These are phyloP conservation scores for Aureobasidium sp. DNA, from an alignment of 2,329 filamentous ascomycete species.

Conservation along the genomic window DNA sequence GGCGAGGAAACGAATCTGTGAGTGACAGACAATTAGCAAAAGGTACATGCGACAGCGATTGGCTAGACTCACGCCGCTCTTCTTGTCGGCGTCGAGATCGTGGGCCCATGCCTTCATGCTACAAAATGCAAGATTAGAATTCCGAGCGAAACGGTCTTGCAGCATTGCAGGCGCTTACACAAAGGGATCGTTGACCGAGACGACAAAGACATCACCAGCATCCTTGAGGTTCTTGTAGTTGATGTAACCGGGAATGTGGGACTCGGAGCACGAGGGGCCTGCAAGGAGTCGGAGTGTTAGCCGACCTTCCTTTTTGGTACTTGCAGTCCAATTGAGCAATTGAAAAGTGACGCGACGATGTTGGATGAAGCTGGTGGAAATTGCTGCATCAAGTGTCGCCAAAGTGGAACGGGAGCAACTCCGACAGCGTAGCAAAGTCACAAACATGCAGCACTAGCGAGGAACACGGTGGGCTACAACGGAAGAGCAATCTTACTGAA, in stretches of 20 bases:
- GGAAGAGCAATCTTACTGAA: conserved; percentile 29
- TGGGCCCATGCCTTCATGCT: conserved; percentile 89
- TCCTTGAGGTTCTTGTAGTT: conserved; percentile 68
- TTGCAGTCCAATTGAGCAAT: neutral
- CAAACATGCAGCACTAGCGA: neutral
- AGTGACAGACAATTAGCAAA: neutral
- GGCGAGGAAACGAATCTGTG: conserved; percentile 78
- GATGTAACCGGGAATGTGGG: conserved; percentile 82
- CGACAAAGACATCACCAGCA: conserved; percentile 79
- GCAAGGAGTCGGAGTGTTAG: conserved; percentile 1
- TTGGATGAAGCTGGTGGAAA: neutral
- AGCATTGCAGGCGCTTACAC: conserved; percentile 50
- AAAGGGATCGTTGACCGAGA: conserved; percentile 90
- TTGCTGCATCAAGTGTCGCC: neutral
- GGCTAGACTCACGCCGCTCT: conserved; percentile 47
- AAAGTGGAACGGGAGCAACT: neutral
- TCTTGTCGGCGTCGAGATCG: conserved; percentile 64
- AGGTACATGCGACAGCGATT: conserved; percentile 27
- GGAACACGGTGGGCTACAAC: neutral
- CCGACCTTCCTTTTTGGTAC: neutral
- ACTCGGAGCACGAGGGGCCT: conserved; percentile 56
- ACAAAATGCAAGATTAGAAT: neutral
- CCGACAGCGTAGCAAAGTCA: no score
- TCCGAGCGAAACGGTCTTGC: neutral
- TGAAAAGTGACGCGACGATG: neutral